Evolutionary conservation across 345 rosid genomes (phyloP), one percentile per base, ranked within the genome.

Genomic region (Eucalyptus curtisii): DNA sequence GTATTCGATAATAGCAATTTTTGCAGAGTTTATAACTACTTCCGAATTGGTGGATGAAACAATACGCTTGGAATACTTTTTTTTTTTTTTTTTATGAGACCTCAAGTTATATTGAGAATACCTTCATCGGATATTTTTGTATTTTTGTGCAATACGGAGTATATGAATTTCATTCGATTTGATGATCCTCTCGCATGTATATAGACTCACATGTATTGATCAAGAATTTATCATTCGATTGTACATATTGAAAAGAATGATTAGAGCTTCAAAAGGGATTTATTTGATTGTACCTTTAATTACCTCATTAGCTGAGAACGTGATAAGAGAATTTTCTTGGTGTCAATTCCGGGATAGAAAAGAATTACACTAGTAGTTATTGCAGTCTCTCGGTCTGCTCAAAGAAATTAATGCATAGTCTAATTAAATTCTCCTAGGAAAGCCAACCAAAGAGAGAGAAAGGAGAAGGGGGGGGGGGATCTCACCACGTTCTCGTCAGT

Each of bases 71-170:
- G 24, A 52, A 19, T 52, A 52, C 7, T 24, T 7, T 50, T n/a
- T 5, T 49, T 2, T 13, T 5, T 17, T 49, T 50, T 17, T 3
- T 55, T 55, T 55, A 22, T 55, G 13, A 55, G 30, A 55, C 13
- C 6, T 24, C 1, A 1, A 2, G 27, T 76, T 76, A 37, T 37
- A 19, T 0, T 5, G 7, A 33, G 4, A 71, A 33, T 71, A 16
- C 10, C 44, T 42, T 42, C 40, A 11, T 33, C 22, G 5, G 25
- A 33, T 71, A 5, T 33, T 14, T 33, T 71, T 17, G 25, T 17
- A 33, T 33, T 71, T 33, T 71, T 33, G 81, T 76, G 24, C 47
- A 20, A 76, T 22, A 37, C 25, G 8, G 8, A 37, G 25, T 8
- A 37, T 37, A 6, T 10, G 45, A 71, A 7, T 37, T 37, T 13